phyloP scores from a whole-genome alignment of 164 flowering plant species.

The Annona squamosa region DNA sequence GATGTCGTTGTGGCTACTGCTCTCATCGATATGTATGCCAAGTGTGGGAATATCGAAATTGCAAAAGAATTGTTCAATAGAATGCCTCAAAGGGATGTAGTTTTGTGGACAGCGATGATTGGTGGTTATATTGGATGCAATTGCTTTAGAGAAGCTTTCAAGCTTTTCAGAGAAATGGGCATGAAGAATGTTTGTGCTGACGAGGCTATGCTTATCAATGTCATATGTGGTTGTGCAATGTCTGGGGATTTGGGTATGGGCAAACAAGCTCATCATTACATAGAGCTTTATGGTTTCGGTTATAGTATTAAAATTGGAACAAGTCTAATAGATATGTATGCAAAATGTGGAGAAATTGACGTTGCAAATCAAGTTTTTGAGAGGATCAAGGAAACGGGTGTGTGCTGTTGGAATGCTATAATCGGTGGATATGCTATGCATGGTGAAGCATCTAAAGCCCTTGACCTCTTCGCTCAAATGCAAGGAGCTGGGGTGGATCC shows the following conservation, averaged over 20 bases:
- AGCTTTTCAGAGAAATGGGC: background rate
- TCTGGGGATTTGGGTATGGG: slow-evolving; percentile 1
- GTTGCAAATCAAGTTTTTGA: background rate
- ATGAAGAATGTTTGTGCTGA: background rate
- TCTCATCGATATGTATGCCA: slow-evolving; percentile 23
- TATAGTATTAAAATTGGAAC: background rate
- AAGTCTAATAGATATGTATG: slow-evolving; percentile 7
- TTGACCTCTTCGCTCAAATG: slow-evolving; percentile 5
- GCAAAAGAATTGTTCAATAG: slow-evolving; percentile 34
- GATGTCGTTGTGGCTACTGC: slow-evolving; percentile 16
- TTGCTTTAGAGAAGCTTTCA: slow-evolving; percentile 5
- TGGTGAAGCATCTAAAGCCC: slow-evolving; percentile 3
- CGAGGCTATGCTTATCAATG: slow-evolving; percentile 3
- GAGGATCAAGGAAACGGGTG: background rate
- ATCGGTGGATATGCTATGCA: slow-evolving; percentile 5
- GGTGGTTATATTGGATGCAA: background rate
- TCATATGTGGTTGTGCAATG: slow-evolving; percentile 3
- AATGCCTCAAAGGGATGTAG: slow-evolving; percentile 29
- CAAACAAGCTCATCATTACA: slow-evolving; percentile 1
- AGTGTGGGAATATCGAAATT: slow-evolving; percentile 12
- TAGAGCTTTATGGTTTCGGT: slow-evolving; percentile 5
- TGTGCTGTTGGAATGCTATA: slow-evolving; percentile 8
- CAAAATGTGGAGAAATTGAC: slow-evolving; percentile 6
- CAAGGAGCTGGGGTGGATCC: background rate
- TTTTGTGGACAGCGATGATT: slow-evolving; percentile 6